Percentiles rank a stretch among this genome's conserved stretches.
phyloP scores from a whole-genome alignment of 257 asterid genomes.

The Nyctanthes arbortristis region DNA sequence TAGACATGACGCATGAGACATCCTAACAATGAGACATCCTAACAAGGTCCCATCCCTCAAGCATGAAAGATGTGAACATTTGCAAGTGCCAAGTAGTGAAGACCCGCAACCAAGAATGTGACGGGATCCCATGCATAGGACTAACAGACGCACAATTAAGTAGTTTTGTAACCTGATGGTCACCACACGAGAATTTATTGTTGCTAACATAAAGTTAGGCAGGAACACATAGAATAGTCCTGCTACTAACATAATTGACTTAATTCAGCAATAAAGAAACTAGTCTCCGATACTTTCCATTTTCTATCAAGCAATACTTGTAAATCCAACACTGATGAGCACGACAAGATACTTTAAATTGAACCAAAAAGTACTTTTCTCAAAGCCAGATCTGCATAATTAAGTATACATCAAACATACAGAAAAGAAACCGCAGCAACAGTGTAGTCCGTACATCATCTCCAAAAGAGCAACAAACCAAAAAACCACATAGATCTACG shows the following conservation, averaged over 20 bases:
- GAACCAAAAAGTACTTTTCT: constrained; percentile 5
- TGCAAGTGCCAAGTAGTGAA: too few relatives aligned
- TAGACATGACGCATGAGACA: too few relatives aligned
- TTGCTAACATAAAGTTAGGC: constrained; percentile 2
- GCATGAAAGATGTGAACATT: too few relatives aligned
- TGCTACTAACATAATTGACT: constrained; percentile 5
- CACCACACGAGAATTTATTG: background rate
- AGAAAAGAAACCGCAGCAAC: constrained; percentile 3
- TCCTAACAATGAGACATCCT: too few relatives aligned
- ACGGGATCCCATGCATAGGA: too few relatives aligned
- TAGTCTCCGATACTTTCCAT: background rate
- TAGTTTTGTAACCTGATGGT: background rate
- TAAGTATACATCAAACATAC: background rate
- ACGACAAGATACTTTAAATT: constrained; percentile 3
- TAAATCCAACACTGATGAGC: background rate
- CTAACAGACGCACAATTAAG: background rate
- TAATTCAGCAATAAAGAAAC: constrained; percentile 11
- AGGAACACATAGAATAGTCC: background rate
- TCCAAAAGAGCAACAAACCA: constrained; percentile 14
- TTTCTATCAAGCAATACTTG: background rate
- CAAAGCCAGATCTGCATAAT: constrained; percentile 36
- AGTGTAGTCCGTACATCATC: constrained; percentile 11
- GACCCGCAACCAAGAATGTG: too few relatives aligned
- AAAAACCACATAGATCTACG: constrained; percentile 28
- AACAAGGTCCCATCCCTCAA: too few relatives aligned